Evolutionary conservation across 805 yeast species (phyloP), one percentile per base, ranked within the genome.

Genomic region (Ogataea glucozyma): DNA sequence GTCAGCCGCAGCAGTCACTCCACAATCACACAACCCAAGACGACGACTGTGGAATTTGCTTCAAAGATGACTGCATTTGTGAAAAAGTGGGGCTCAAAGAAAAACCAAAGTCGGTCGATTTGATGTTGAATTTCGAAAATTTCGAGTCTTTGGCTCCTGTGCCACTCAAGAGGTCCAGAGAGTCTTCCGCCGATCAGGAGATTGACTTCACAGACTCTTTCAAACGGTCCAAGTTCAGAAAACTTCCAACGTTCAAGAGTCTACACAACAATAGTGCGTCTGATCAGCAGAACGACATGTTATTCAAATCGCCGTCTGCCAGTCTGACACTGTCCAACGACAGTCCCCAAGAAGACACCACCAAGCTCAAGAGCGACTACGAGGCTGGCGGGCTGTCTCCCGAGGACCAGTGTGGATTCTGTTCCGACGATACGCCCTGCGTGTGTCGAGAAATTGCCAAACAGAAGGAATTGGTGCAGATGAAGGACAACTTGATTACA

Each of bases 371-470:
- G 19, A 31, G 33, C 21, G 78, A 73, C 38, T 64, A 65, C 27
- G 75, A 78, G 1, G 76, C 79, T 6, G 71, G 73, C n/a, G n/a
- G n/a, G n/a, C 44, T 53, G 30, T 46, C 61, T 1, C 61, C 64
- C 6, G 63, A 62, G 46, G 95, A 86, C 51, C 79, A 85, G 45
- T 91, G 98, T 65, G 98, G 98, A 0, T 90, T 91, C 64, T 91
- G 98, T 59, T 79, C 95, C 0, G 96, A 87, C 52, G 93, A 82
- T 52, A 82, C 95, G 0, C 90, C 96, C 2, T 91, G 98, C 65
- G 85, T 91, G 2, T 91, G 97, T 61, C 78, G 91, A 20, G 97
- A 88, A 53, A 85, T 79, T 13, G 82, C 80, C 2, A 70, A 71
- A 51, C 79, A 74, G 55, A 76, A 57, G 38, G 54, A 55, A 26